Evolutionary conservation across 495 filamentous ascomycete species (phyloP).

Genomic region (Friedmanniomyces simplex): DNA sequence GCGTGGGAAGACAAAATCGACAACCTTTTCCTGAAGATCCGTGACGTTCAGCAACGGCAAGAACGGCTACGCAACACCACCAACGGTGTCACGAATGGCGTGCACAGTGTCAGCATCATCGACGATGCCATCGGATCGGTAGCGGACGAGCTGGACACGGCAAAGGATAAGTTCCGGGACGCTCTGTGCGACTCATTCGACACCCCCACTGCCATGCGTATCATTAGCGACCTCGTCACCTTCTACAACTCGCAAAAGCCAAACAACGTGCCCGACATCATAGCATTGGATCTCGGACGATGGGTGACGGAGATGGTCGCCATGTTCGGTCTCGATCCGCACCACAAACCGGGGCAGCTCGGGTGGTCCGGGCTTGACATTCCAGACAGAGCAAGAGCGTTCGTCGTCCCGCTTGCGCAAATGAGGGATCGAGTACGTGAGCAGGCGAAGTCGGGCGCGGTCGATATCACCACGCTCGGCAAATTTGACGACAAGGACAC

Average conservation of each 20-base stretch:
- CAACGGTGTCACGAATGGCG: conserved; percentile 5
- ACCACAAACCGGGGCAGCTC: conserved; percentile 40
- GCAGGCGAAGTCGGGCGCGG: conserved; percentile 23
- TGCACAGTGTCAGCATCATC: not conserved
- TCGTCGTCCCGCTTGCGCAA: conserved; percentile 26
- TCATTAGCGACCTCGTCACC: conserved; percentile 63
- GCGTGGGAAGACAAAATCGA: conserved; percentile 74
- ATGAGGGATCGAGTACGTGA: conserved; percentile 30
- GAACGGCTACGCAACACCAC: not conserved
- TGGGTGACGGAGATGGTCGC: conserved; percentile 80
- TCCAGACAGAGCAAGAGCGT: conserved; percentile 36
- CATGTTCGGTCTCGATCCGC: conserved; percentile 71
- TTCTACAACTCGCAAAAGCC: conserved; percentile 51
- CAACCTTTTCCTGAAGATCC: conserved; percentile 83
- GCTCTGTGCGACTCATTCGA: conserved; percentile 84
- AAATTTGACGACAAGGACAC: conserved; percentile 14
- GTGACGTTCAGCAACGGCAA: conserved; percentile 41
- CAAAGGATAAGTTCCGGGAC: conserved; percentile 52
- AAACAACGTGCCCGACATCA: conserved; percentile 29
- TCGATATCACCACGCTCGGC: conserved; percentile 10
- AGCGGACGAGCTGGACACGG: conserved; percentile 42
- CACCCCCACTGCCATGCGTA: conserved; percentile 64
- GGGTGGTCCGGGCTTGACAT: conserved; percentile 75
- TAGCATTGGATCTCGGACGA: conserved; percentile 43
- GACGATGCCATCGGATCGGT: conserved; percentile 21